Evolutionary conservation across 805 yeast species (phyloP), one percentile per base, ranked within the genome.

Genomic region (Candida ascalaphidarum): DNA sequence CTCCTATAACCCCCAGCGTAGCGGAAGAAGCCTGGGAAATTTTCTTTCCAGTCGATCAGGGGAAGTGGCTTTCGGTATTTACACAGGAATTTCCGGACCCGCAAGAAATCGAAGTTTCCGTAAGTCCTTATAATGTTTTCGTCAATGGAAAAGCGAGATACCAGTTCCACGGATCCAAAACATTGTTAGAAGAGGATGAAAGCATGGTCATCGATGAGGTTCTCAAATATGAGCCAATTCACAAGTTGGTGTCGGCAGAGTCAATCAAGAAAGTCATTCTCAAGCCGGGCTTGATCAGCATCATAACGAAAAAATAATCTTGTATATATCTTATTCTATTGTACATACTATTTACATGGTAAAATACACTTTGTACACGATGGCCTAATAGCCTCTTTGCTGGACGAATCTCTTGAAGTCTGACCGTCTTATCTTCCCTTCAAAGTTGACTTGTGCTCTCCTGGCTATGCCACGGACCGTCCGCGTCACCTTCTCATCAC

Each of bases 11-110:
- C 0, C 97, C 98, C 1, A 69, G 79, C 5, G 66, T 75, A 6
- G 72, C 84, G 1, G 97, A 89, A 43, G 97, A 89, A 51, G 66
- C 82, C 14, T 77, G 89, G 76, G 84, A 79, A 34, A 38, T 47
- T 3, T 42, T 77, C 2, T n/a, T n/a, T n/a, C n/a, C n/a, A n/a
- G n/a, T n/a, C n/a, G n/a, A n/a, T n/a, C 51, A 55, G 16, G 27
- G 32, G 2, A 21, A 39, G 22, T 65, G 76, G 69, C 40, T 44
- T 3, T 66, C 85, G 0, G 63, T 84, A 7, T 68, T 77, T 41
- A 43, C 48, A 4, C 61, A 75, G 33, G 50, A 46, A n/a, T 89
- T 88, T 82, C 97, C 97, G 1, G 44, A 44, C 6, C 30, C 52
- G 0, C 66, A 65, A 34, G 49, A 50, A 3, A 45, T 59, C n/a